These are phyloP conservation scores for Colletotrichum paranaense DNA, from an alignment of 2,329 filamentous ascomycete genomes.

Conservation along the genomic window DNA sequence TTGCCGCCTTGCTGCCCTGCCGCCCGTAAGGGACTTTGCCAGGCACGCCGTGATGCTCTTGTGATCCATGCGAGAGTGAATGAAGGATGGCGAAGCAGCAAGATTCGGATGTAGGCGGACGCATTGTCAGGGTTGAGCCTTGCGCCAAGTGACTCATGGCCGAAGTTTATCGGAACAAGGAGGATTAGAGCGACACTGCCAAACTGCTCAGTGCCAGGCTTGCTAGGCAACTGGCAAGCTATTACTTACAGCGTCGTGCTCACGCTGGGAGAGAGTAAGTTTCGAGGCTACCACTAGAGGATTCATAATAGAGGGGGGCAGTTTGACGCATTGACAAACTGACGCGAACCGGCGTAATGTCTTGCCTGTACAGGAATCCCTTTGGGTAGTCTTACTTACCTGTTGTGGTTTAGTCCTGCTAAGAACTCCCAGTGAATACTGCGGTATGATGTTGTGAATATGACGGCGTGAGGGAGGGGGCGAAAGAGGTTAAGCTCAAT, in stretches of 20 bases:
- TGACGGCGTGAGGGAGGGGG: background rate
- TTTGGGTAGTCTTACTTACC: background rate
- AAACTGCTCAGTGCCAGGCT: background rate
- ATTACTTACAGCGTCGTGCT: too few relatives aligned
- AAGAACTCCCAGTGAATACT: too few relatives aligned
- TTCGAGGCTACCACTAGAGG: background rate
- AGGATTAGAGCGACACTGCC: background rate
- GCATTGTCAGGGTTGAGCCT: background rate
- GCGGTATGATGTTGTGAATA: background rate
- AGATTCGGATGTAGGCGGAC: background rate
- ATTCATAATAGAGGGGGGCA: background rate
- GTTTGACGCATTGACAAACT: background rate
- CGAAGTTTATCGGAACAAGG: background rate
- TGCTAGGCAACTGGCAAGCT: background rate
- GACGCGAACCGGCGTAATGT: background rate
- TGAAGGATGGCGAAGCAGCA: background rate
- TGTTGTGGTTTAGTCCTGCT: background rate
- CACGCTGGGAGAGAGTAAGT: background rate
- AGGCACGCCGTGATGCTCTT: background rate
- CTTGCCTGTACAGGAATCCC: background rate
- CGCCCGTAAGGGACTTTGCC: background rate
- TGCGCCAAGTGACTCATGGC: background rate
- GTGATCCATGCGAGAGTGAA: background rate
- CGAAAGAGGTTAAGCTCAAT: background rate
- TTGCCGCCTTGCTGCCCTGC: background rate